Percentiles rank a stretch among this genome's conserved stretches.
Conservation (phyloP, 192 early-diverging fungal species). For the Pilaira anomala region DNA sequence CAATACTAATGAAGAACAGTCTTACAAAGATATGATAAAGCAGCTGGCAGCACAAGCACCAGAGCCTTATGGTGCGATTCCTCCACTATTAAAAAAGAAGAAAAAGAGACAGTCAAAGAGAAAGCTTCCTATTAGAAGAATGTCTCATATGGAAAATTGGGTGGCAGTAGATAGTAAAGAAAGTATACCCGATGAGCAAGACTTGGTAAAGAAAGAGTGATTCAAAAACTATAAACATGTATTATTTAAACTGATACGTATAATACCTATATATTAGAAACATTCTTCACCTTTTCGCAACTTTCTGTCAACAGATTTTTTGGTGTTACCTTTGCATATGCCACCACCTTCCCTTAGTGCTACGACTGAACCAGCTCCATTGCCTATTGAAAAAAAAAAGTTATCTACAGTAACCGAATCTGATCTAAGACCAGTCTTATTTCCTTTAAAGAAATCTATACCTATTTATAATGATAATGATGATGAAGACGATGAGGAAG, state of each 20-base stretch:
- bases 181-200: constrained; percentile 33
- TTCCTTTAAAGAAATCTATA: background rate
- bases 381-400: background rate
- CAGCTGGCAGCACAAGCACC: constrained; percentile 25
- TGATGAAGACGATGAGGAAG: constrained; percentile 4
- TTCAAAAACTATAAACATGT: background rate
- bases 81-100: constrained; percentile 19
- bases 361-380: background rate
- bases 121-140: constrained; percentile 6
- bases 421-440: background rate
- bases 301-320: constrained; percentile 29
- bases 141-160: constrained; percentile 36
- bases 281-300: constrained; percentile 22
- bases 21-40: constrained; percentile 28
- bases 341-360: constrained; percentile 31
- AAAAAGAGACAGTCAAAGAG: constrained; percentile 12
- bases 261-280: constrained; percentile 9
- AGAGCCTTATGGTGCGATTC: constrained; percentile 27
- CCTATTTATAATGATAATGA: background rate
- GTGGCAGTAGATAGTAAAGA: constrained; percentile 31
- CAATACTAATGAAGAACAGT: background rate
- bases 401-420: background rate
- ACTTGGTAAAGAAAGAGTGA: constrained; percentile 11
- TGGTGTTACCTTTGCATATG: constrained; percentile 33
- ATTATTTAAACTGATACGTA: background rate